These are phyloP conservation scores for Tilletia indica DNA, from an alignment of 1,284 basidiomycete species.

Conservation along the genomic window DNA sequence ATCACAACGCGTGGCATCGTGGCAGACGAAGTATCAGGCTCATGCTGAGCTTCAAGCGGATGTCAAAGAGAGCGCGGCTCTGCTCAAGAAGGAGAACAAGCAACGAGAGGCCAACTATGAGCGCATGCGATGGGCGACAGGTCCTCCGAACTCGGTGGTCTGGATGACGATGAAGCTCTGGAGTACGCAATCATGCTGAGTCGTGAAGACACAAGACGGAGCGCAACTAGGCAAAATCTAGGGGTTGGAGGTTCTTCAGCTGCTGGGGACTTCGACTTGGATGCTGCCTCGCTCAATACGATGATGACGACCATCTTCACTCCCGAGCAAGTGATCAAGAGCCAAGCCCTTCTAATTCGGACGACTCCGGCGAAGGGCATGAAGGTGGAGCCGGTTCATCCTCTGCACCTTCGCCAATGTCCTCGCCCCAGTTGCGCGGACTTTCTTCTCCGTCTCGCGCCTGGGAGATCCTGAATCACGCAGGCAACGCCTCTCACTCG, in stretches of 20 bases:
- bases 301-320: not conserved
- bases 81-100: constrained; percentile 58
- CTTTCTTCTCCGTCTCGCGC: constrained; percentile 37
- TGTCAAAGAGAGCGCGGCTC: constrained; percentile 35
- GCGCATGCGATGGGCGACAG: constrained; percentile 56
- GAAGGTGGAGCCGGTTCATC: constrained; percentile 9
- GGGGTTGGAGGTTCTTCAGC: not conserved
- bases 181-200: constrained; percentile 82
- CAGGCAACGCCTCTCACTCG: constrained; percentile 23
- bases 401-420: constrained; percentile 25
- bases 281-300: not conserved
- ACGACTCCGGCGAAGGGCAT: constrained; percentile 7
- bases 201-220: constrained; percentile 64
- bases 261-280: not conserved
- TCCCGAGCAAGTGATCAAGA: not conserved
- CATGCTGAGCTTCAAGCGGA: constrained; percentile 45
- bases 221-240: not conserved
- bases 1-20: constrained; percentile 1
- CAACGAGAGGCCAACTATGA: constrained; percentile 66
- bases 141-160: constrained; percentile 64
- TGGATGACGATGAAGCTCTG: constrained; percentile 74
- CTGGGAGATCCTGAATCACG: constrained; percentile 46
- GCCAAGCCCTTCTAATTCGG: not conserved
- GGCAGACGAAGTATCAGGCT: constrained; percentile 36
- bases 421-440: constrained; percentile 32